phyloP scores from a whole-genome alignment of 2,329 filamentous ascomycete species.

The Akanthomyces uredinophilus region DNA sequence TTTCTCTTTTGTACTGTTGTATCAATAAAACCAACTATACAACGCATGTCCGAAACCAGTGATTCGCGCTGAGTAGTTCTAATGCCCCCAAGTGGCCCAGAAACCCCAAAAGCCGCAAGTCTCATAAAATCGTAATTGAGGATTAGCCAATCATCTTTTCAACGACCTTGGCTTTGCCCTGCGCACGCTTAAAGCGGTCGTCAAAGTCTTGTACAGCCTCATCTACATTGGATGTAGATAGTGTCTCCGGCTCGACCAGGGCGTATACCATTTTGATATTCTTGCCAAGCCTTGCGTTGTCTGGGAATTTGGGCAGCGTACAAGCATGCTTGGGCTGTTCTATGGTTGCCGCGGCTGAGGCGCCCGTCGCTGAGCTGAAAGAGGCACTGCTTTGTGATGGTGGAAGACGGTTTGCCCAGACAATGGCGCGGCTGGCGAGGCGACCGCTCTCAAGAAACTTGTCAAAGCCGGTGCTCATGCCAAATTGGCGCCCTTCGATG shows the following conservation, averaged over 20 bases:
- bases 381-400: not conserved
- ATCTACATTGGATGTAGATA: conserved; percentile 79
- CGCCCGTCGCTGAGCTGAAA: conserved; percentile 1
- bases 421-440: conserved; percentile 68
- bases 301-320: conserved; percentile 39
- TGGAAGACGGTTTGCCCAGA: conserved; percentile 75
- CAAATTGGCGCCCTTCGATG: conserved; percentile 84
- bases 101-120: not conserved
- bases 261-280: conserved; percentile 72
- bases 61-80: not conserved
- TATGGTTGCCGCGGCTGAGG: not conserved
- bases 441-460: conserved; percentile 80
- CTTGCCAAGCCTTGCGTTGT: conserved; percentile 64
- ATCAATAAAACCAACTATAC: conserved; percentile 5
- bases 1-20: conserved; percentile 3
- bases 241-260: conserved; percentile 70
- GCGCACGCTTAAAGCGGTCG: conserved; percentile 76
- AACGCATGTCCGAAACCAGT: not conserved
- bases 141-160: conserved; percentile 57
- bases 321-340: conserved; percentile 12
- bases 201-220: conserved; percentile 89
- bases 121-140: conserved; percentile 15
- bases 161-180: conserved; percentile 79
- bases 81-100: not conserved
- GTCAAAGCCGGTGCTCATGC: conserved; percentile 87